A percentile compares a stretch with the other conserved stretches of the same genome.
Conservation (phyloP, 2,329 filamentous ascomycete genomes). For the Beauveria sp. region DNA sequence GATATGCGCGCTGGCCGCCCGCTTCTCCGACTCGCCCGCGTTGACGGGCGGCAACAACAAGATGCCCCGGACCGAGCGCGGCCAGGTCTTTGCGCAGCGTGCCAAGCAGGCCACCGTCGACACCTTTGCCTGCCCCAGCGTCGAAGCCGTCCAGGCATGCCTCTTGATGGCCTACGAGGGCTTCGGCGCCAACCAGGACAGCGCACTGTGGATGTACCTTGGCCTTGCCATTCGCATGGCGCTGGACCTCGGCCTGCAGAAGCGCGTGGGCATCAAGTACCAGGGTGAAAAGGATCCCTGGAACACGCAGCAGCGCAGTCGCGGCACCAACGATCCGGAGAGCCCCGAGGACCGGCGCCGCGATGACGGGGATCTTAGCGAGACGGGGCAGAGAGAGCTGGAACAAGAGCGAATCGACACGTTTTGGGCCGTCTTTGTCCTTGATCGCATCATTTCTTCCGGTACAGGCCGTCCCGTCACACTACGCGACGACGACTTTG, state of each 20-base stretch:
- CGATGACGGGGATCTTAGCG: conserved; percentile 34
- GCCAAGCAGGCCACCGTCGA: conserved; percentile 79
- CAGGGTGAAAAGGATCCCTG: conserved; percentile 46
- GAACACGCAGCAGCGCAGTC: conserved; percentile 38
- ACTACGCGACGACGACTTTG: conserved; percentile 76
- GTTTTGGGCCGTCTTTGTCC: conserved; percentile 83
- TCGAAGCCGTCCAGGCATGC: conserved; percentile 77
- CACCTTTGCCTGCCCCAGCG: conserved; percentile 72
- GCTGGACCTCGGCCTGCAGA: conserved; percentile 73
- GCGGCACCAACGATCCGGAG: conserved; percentile 25
- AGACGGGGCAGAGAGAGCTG: conserved; percentile 52
- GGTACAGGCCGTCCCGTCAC: conserved; percentile 80
- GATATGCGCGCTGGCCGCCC: conserved; percentile 72
- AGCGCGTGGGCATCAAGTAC: conserved; percentile 63
- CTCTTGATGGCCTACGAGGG: conserved; percentile 81
- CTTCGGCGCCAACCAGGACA: conserved; percentile 82
- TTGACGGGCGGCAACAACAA: conserved; percentile 41
- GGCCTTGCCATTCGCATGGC: conserved; percentile 81
- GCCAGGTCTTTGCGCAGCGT: conserved; percentile 69
- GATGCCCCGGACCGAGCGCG: conserved; percentile 57
- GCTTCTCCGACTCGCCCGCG: conserved; percentile 60
- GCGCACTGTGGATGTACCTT: conserved; percentile 88
- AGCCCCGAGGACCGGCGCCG: conserved; percentile 34
- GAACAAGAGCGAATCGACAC: conserved; percentile 81
- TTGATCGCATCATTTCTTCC: conserved; percentile 81